Evolutionary conservation across 108 stramenopile genomes (phyloP).

Genomic region (Mediolabrus comicus): DNA sequence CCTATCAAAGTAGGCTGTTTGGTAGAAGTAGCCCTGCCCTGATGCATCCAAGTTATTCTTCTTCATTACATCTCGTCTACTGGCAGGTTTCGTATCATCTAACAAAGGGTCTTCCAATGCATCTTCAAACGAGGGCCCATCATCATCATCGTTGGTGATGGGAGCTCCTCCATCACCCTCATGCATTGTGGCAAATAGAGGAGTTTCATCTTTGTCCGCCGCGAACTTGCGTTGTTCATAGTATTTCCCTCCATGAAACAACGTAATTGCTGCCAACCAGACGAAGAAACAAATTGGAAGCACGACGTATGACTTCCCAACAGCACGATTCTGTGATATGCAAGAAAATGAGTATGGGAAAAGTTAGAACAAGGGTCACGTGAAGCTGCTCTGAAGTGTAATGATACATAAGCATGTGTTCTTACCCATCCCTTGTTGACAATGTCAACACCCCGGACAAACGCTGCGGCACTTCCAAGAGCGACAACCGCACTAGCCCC

Average conservation of each 20-base stretch:
- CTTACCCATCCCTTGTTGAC: not conserved
- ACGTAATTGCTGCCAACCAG: slow-evolving; percentile 4
- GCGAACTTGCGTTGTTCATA: not conserved
- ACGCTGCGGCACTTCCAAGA: slow-evolving; percentile 2
- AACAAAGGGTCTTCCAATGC: not conserved
- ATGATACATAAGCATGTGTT: too few species aligned
- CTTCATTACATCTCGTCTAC: not conserved
- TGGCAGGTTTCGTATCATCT: not conserved
- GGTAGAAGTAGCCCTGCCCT: slow-evolving; percentile 8
- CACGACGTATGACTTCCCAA: slow-evolving; percentile 10
- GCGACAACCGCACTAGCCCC: slow-evolving; percentile 1
- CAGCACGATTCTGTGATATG: too few species aligned
- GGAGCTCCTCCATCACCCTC: too few species aligned
- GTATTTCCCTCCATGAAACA: slow-evolving; percentile 6
- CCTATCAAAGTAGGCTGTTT: slow-evolving; percentile 23
- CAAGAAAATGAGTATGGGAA: too few species aligned
- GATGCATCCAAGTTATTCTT: not conserved
- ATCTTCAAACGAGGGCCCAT: not conserved
- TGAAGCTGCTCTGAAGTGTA: too few species aligned
- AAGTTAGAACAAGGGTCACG: too few species aligned
- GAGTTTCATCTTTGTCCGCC: not conserved
- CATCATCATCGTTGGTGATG: too few species aligned
- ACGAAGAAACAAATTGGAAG: slow-evolving; percentile 9
- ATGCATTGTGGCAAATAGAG: not conserved
- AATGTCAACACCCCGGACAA: slow-evolving; percentile 11